These are phyloP conservation scores for Astrephomene gubernaculifera DNA, from an alignment of 139 green algal genomes.

Conservation along the genomic window DNA sequence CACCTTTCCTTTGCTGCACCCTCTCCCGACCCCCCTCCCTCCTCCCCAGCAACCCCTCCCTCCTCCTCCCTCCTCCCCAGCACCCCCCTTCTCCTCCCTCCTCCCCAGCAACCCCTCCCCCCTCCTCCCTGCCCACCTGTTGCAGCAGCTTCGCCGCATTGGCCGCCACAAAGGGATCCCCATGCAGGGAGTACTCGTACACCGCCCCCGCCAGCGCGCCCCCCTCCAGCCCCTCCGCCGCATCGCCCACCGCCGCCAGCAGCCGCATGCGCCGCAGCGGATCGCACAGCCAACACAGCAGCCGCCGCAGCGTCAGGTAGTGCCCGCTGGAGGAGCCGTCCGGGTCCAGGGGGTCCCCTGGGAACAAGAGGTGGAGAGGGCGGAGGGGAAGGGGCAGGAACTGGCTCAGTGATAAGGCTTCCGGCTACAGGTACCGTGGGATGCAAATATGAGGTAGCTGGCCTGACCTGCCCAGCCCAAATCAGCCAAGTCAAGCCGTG, in stretches of 20 bases:
- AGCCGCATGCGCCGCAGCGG: conserved; percentile 81
- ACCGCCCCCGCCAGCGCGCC: conserved; percentile 79
- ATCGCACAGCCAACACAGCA: conserved; percentile 90
- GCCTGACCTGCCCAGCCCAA: no score
- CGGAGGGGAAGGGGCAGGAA: neutral
- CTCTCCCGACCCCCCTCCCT: neutral
- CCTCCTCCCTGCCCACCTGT: conserved; percentile 54
- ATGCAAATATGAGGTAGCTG: no score
- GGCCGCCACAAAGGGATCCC: conserved; percentile 76
- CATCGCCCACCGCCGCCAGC: conserved; percentile 83
- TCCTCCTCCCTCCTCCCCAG: conserved; percentile 1
- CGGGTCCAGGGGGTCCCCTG: neutral
- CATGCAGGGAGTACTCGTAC: conserved; percentile 75
- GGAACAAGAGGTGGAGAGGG: neutral
- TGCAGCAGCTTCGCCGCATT: conserved; percentile 73
- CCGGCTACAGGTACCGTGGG: no score
- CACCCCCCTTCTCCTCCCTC: neutral
- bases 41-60: neutral
- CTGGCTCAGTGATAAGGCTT: no score
- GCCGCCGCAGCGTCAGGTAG: conserved; percentile 86
- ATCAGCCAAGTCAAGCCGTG: no score
- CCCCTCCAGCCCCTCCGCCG: conserved; percentile 55
- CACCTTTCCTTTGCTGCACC: no score
- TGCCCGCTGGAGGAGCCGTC: neutral
- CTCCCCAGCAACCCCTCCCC: neutral